Percentiles rank a stretch among this genome's conserved stretches.
phyloP scores from a whole-genome alignment of 2,329 filamentous ascomycete genomes.

The Cordyceps farinosa region DNA sequence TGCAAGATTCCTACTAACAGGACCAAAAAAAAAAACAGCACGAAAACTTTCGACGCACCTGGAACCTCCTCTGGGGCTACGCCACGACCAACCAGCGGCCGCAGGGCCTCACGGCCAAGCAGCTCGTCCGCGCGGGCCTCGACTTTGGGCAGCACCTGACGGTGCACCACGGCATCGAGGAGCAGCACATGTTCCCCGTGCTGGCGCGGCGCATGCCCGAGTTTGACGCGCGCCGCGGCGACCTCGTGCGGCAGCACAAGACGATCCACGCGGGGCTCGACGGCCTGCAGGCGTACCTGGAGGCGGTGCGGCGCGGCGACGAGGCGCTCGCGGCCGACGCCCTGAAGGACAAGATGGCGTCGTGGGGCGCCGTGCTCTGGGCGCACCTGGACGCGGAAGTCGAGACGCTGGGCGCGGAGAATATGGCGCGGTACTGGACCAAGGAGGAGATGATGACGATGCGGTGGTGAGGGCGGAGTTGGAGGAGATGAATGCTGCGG shows the following conservation, averaged over 20 bases:
- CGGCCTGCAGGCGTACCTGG: slow-evolving; percentile 61
- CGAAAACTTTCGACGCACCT: slow-evolving; percentile 70
- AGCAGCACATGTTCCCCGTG: slow-evolving; percentile 73
- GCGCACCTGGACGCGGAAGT: slow-evolving; percentile 84
- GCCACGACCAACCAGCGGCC: slow-evolving; percentile 59
- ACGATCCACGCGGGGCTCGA: slow-evolving; percentile 76
- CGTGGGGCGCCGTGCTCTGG: slow-evolving; percentile 76
- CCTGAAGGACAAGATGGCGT: slow-evolving; percentile 70
- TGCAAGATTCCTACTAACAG: not conserved
- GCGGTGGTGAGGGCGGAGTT: slow-evolving; percentile 52
- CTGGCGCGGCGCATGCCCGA: slow-evolving; percentile 76
- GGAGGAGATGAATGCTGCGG: no score
- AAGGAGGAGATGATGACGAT: slow-evolving; percentile 68
- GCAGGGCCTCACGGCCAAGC: slow-evolving; percentile 58
- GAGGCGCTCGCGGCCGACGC: slow-evolving; percentile 52
- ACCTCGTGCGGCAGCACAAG: slow-evolving; percentile 70
- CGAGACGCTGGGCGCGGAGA: slow-evolving; percentile 71
- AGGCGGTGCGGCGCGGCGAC: slow-evolving; percentile 60
- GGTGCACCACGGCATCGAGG: slow-evolving; percentile 79
- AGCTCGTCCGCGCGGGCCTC: slow-evolving; percentile 66
- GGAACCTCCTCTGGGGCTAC: slow-evolving; percentile 67
- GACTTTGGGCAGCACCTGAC: slow-evolving; percentile 68
- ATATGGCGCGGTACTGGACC: slow-evolving; percentile 82
- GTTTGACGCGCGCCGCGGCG: slow-evolving; percentile 54
- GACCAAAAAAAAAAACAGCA: slow-evolving; percentile 42